phyloP scores from a whole-genome alignment of 1,284 basidiomycete genomes.

The Athelia psychrophila region DNA sequence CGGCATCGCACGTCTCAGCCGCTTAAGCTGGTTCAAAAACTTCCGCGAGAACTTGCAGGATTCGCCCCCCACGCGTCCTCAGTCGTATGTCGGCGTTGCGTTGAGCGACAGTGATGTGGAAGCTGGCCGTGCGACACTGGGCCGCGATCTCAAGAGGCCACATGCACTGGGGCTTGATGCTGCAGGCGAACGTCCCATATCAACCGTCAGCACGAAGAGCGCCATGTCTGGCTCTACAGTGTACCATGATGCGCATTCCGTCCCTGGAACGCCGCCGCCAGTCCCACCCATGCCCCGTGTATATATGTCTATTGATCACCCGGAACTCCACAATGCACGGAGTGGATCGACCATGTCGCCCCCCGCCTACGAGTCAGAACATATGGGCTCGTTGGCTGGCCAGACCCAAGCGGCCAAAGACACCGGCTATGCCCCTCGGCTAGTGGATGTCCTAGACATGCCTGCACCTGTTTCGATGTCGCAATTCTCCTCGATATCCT shows the following conservation, averaged over 20 bases:
- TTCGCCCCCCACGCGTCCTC: slow-evolving; percentile 27
- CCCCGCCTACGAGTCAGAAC: slow-evolving; percentile 35
- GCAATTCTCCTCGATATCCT: slow-evolving; percentile 39
- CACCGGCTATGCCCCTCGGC: slow-evolving; percentile 17
- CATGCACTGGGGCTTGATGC: slow-evolving; percentile 30
- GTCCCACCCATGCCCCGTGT: slow-evolving; percentile 42
- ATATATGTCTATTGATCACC: slow-evolving; percentile 28
- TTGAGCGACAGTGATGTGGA: slow-evolving; percentile 43
- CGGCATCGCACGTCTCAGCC: slow-evolving; percentile 41
- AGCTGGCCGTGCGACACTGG: slow-evolving; percentile 31
- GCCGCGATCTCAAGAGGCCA: slow-evolving; percentile 16
- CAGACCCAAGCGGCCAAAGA: slow-evolving; percentile 12
- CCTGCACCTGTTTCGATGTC: slow-evolving; percentile 53
- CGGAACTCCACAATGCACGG: slow-evolving; percentile 12
- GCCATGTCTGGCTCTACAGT: slow-evolving; percentile 50
- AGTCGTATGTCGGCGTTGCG: slow-evolving; percentile 23
- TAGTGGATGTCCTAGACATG: slow-evolving; percentile 55
- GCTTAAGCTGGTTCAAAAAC: slow-evolving; percentile 52
- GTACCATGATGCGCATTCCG: slow-evolving; percentile 58
- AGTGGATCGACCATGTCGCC: slow-evolving; percentile 18
- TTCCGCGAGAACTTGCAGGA: slow-evolving; percentile 12
- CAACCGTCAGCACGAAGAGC: slow-evolving; percentile 50
- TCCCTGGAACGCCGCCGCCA: slow-evolving; percentile 41
- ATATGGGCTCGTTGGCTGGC: slow-evolving; percentile 6
- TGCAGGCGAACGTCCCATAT: slow-evolving; percentile 49